Evolutionary conservation across 1,139 yeast genomes (phyloP).

Genomic region (Candida freyschussii): DNA sequence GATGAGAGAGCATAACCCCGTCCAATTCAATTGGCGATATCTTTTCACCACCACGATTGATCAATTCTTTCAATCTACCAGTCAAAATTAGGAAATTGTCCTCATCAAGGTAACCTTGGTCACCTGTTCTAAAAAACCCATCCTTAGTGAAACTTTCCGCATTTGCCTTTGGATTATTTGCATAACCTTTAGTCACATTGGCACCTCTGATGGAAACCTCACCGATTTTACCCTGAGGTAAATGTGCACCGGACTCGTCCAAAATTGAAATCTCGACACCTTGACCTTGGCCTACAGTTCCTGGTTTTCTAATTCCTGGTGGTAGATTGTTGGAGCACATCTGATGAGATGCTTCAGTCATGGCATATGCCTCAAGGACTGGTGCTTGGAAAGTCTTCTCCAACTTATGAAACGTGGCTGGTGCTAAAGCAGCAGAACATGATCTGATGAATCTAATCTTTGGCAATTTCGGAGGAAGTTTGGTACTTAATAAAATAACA

Average conservation of each 20-base stretch:
- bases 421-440: slow-evolving; percentile 64
- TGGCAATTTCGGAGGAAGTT: slow-evolving; percentile 46
- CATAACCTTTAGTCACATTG: slow-evolving; percentile 66
- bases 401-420: slow-evolving; percentile 50
- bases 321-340: slow-evolving; percentile 67
- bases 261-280: slow-evolving; percentile 58
- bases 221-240: slow-evolving; percentile 50
- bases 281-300: slow-evolving; percentile 67
- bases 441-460: slow-evolving; percentile 59
- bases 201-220: slow-evolving; percentile 63
- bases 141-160: slow-evolving; percentile 49
- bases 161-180: slow-evolving; percentile 64
- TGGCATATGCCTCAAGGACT: slow-evolving; percentile 70
- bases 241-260: slow-evolving; percentile 41
- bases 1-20: slow-evolving; percentile 49
- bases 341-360: slow-evolving; percentile 72
- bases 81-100: slow-evolving; percentile 56
- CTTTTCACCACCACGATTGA: slow-evolving; percentile 68
- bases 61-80: slow-evolving; percentile 63
- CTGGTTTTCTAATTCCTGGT: slow-evolving; percentile 58
- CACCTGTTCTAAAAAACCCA: slow-evolving; percentile 66
- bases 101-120: slow-evolving; percentile 57
- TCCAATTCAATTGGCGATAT: slow-evolving; percentile 65
- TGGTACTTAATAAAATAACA: slow-evolving; percentile 50
- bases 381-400: slow-evolving; percentile 57